phyloP scores from a whole-genome alignment of 2,329 filamentous ascomycete genomes.

The Aspergillus aculeatus region DNA sequence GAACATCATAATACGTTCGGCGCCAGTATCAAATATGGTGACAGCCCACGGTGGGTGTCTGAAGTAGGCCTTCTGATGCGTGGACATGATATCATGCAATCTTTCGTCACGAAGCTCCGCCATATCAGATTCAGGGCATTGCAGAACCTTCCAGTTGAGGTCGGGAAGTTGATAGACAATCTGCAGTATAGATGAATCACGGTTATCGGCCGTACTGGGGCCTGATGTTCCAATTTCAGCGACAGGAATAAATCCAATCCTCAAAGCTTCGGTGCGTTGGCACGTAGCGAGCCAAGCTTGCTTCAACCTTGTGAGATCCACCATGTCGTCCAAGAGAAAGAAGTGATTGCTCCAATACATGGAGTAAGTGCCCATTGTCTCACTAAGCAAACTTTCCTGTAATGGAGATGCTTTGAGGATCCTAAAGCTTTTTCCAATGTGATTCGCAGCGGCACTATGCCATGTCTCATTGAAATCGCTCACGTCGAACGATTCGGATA shows the following conservation, averaged over 20 bases:
- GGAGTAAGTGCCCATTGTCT: slow-evolving; percentile 38
- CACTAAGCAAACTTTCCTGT: slow-evolving; percentile 41
- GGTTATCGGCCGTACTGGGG: neutral
- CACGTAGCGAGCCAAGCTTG: slow-evolving; percentile 35
- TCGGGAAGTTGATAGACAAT: slow-evolving; percentile 26
- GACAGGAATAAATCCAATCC: slow-evolving; percentile 38
- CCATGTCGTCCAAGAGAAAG: slow-evolving; percentile 28
- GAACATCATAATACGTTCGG: slow-evolving; percentile 33
- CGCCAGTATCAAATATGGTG: slow-evolving; percentile 29
- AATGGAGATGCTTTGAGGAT: slow-evolving; percentile 35
- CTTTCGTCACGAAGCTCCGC: slow-evolving; percentile 15
- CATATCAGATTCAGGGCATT: slow-evolving; percentile 18
- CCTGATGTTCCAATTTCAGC: slow-evolving; percentile 20
- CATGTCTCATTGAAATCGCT: slow-evolving; percentile 24
- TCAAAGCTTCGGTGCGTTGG: slow-evolving; percentile 34
- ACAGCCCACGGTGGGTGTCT: slow-evolving; percentile 38
- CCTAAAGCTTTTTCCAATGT: slow-evolving; percentile 20
- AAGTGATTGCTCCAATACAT: slow-evolving; percentile 44
- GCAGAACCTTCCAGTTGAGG: slow-evolving; percentile 27
- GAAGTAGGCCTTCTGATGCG: slow-evolving; percentile 30
- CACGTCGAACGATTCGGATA: slow-evolving; percentile 17
- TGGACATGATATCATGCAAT: slow-evolving; percentile 24
- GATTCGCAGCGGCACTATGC: slow-evolving; percentile 16
- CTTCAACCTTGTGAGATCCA: slow-evolving; percentile 31
- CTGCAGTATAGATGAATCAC: slow-evolving; percentile 29